A percentile compares a stretch with the other conserved stretches of the same genome.
phyloP scores from a whole-genome alignment of 2,329 filamentous ascomycete genomes.

The Colletotrichum phormii region DNA sequence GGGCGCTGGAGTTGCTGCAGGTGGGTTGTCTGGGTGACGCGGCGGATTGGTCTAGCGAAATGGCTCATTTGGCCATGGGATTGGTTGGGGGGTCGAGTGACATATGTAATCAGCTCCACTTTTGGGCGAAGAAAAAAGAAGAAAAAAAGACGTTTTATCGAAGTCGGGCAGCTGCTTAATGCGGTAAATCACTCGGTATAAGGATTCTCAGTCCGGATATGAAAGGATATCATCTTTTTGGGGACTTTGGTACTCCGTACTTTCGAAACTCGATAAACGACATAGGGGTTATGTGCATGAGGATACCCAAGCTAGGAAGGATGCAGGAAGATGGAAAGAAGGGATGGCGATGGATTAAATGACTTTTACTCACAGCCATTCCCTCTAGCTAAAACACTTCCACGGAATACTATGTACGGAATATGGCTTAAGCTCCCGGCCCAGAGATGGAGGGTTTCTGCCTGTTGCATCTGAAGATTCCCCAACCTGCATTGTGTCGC shows the following conservation, averaged over 20 bases:
- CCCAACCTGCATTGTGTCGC: conserved; percentile 15
- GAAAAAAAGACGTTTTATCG: not conserved
- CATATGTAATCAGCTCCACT: conserved; percentile 23
- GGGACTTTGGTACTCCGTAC: too few species aligned
- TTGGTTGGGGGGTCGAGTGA: conserved; percentile 22
- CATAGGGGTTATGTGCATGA: too few species aligned
- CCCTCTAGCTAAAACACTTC: not conserved
- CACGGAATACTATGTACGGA: not conserved
- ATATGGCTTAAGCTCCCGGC: not conserved
- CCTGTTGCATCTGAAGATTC: conserved; percentile 2
- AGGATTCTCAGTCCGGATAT: too few species aligned
- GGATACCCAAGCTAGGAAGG: not conserved
- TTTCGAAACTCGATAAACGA: not conserved
- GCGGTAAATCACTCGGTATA: conserved; percentile 12
- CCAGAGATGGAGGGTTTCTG: not conserved
- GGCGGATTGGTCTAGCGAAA: conserved; percentile 27
- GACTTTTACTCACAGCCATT: not conserved
- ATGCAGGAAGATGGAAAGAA: not conserved
- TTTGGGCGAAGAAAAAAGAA: not conserved
- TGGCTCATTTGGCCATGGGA: conserved; percentile 20
- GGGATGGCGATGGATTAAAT: not conserved
- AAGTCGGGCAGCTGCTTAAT: conserved; percentile 1
- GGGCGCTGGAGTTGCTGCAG: conserved; percentile 10
- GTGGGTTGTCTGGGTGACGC: conserved; percentile 32
- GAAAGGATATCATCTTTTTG: too few species aligned